A percentile compares a stretch with the other conserved stretches of the same genome.
Conservation (phyloP, 2,329 filamentous ascomycete genomes). For the Drechslerella dactyloides region DNA sequence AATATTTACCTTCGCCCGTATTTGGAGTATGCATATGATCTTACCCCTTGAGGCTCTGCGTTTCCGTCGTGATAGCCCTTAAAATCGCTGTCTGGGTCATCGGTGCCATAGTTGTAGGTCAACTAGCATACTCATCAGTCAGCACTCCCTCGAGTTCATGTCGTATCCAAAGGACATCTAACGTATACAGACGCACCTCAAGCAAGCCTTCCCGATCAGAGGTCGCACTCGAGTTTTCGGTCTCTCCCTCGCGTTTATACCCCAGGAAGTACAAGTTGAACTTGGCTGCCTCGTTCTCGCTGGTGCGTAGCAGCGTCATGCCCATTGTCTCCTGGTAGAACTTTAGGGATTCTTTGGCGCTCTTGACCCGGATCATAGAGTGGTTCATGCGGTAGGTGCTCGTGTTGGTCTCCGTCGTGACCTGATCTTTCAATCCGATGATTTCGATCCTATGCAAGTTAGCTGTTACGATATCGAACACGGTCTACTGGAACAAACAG, state of each 20-base stretch:
- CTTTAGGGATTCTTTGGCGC: conserved; percentile 73
- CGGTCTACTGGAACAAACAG: conserved; percentile 52
- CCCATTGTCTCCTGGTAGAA: conserved; percentile 88
- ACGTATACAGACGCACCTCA: conserved; percentile 83
- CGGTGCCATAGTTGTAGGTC: conserved; percentile 70
- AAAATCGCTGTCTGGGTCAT: conserved; percentile 78
- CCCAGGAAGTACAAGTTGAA: conserved; percentile 95
- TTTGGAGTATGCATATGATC: conserved; percentile 67
- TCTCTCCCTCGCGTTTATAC: conserved; percentile 68
- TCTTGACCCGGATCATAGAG: conserved; percentile 94
- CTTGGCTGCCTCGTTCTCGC: conserved; percentile 71
- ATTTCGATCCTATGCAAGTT: conserved; percentile 70
- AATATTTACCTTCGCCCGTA: not conserved
- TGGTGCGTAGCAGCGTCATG: conserved; percentile 79
- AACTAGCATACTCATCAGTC: conserved; percentile 63
- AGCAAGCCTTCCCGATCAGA: conserved; percentile 80
- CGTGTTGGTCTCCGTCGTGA: conserved; percentile 73
- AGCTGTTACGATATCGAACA: conserved; percentile 55
- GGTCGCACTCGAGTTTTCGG: conserved; percentile 66
- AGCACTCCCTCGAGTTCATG: conserved; percentile 76
- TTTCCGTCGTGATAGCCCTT: conserved; percentile 88
- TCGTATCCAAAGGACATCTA: conserved; percentile 70
- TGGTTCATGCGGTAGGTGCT: conserved; percentile 82
- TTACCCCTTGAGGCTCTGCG: conserved; percentile 78
- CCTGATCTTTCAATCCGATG: conserved; percentile 76